These are phyloP conservation scores for Austroboletus niveus DNA, from an alignment of 1,284 basidiomycete genomes.

Conservation along the genomic window DNA sequence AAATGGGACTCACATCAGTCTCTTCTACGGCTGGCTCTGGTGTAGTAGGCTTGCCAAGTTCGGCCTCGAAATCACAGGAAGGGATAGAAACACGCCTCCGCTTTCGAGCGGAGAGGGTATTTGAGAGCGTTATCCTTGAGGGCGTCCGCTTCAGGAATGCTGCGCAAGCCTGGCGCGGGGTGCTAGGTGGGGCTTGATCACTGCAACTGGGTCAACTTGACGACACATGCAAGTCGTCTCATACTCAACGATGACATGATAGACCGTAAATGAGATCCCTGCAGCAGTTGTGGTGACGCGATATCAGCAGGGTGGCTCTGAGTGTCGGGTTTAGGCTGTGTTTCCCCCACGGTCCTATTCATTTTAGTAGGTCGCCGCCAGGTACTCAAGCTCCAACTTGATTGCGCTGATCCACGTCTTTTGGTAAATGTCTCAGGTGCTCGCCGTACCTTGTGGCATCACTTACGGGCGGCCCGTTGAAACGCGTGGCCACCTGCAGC, in stretches of 20 bases:
- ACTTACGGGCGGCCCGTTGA: too few relatives aligned
- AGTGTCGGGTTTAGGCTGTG: background rate
- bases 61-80: slow-evolving; percentile 31
- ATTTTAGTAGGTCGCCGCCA: too few relatives aligned
- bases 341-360: slow-evolving; percentile 21
- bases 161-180: slow-evolving; percentile 29
- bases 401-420: too few relatives aligned
- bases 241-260: slow-evolving; percentile 33
- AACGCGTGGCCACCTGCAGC: too few relatives aligned
- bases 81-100: slow-evolving; percentile 32
- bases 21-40: slow-evolving; percentile 28
- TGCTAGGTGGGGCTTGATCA: slow-evolving; percentile 24
- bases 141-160: slow-evolving; percentile 33
- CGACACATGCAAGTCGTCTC: slow-evolving; percentile 3
- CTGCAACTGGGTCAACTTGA: slow-evolving; percentile 23
- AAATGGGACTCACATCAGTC: slow-evolving; percentile 25
- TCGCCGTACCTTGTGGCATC: too few relatives aligned
- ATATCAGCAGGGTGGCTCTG: background rate
- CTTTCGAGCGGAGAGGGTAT: slow-evolving; percentile 30
- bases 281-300: background rate
- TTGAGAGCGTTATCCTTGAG: slow-evolving; percentile 29
- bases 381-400: too few relatives aligned
- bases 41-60: slow-evolving; percentile 13
- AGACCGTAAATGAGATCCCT: background rate
- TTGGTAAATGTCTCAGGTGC: too few relatives aligned